Conservation (phyloP, 495 filamentous ascomycete genomes). For the Hypoxylon cercidicola region DNA sequence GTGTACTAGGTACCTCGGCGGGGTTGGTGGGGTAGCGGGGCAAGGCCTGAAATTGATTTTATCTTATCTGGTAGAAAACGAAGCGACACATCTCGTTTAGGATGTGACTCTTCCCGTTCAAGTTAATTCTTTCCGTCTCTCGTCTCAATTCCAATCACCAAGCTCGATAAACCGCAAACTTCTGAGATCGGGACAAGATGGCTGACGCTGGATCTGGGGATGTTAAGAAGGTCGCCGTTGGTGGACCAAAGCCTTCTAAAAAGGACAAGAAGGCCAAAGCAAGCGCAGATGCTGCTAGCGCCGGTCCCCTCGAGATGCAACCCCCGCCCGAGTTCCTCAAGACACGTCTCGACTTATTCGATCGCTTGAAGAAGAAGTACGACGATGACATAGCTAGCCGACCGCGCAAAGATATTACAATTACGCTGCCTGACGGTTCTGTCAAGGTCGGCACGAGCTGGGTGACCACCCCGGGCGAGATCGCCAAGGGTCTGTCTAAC, state of each 20-base stretch:
- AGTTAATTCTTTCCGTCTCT: neutral
- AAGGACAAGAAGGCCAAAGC: constrained; percentile 62
- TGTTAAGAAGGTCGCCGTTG: constrained; percentile 61
- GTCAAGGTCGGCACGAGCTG: constrained; percentile 71
- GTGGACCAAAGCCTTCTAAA: constrained; percentile 56
- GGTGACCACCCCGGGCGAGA: constrained; percentile 75
- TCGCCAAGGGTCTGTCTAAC: constrained; percentile 75
- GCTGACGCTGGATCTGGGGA: constrained; percentile 52
- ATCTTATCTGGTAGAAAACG: neutral
- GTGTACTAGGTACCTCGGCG: neutral
- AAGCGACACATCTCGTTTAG: neutral
- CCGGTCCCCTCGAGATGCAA: constrained; percentile 64
- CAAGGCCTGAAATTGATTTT: constrained; percentile 8
- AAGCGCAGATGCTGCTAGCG: constrained; percentile 49
- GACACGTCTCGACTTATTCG: constrained; percentile 85
- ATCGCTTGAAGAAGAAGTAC: constrained; percentile 83
- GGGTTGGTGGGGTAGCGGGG: constrained; percentile 24
- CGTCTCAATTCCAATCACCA: neutral
- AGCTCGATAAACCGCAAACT: neutral
- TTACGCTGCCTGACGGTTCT: constrained; percentile 72
- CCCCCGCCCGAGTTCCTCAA: constrained; percentile 82
- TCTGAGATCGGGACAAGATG: constrained; percentile 13
- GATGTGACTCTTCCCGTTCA: constrained; percentile 5
- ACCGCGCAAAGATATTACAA: constrained; percentile 72
- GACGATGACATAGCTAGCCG: constrained; percentile 75